These are phyloP conservation scores for Entomophthora muscae DNA, from an alignment of 371 early-diverging fungal genomes.

Conservation along the genomic window DNA sequence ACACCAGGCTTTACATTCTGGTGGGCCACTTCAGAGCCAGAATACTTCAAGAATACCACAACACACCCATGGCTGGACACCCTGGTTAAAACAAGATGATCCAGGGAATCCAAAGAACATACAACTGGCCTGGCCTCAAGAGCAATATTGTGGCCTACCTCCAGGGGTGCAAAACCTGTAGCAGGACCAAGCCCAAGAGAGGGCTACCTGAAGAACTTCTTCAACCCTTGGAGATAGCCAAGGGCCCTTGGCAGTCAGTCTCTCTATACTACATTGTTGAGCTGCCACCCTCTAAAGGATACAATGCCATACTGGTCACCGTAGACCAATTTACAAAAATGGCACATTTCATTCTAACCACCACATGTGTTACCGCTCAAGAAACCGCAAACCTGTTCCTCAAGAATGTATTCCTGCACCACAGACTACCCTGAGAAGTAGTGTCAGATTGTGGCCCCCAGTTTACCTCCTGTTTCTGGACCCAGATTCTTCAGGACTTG, in stretches of 20 bases:
- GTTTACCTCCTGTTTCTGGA: constrained; percentile 23
- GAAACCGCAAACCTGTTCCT: constrained; percentile 12
- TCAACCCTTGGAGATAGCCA: constrained; percentile 15
- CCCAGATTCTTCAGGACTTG: constrained; percentile 12
- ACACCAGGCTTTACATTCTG: neutral
- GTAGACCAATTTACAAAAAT: constrained; percentile 25
- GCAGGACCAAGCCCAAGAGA: constrained; percentile 13
- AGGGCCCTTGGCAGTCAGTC: constrained; percentile 7
- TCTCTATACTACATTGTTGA: constrained; percentile 14
- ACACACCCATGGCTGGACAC: neutral
- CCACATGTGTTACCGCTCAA: constrained; percentile 9
- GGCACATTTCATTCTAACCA: constrained; percentile 11
- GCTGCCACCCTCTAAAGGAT: constrained; percentile 13
- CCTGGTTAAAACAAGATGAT: too few relatives aligned
- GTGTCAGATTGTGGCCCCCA: constrained; percentile 11
- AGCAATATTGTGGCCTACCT: neutral
- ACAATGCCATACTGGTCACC: constrained; percentile 22
- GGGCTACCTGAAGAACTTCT: constrained; percentile 18
- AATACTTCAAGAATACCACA: neutral
- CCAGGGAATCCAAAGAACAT: constrained; percentile 15
- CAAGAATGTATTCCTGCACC: constrained; percentile 11
- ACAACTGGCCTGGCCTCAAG: neutral
- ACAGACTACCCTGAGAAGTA: constrained; percentile 11
- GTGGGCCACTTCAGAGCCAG: neutral
- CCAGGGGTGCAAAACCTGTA: constrained; percentile 13